Evolutionary conservation across 805 yeast genomes (phyloP), one percentile per base, ranked within the genome.

Genomic region (Candida ficus): DNA sequence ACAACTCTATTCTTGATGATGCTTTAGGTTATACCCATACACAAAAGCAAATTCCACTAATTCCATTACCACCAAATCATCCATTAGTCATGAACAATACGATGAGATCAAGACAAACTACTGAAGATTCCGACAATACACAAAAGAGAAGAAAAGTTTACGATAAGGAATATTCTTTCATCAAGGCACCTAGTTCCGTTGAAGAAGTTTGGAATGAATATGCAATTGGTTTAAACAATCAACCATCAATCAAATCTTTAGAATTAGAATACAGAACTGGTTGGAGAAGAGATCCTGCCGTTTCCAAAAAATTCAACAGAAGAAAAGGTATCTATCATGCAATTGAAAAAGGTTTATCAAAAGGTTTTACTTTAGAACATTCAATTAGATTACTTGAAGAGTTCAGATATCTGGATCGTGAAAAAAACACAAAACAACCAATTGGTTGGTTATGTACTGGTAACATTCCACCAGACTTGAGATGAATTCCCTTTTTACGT

Each of bases 161-260:
- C 39, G 54, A 54, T 17, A 62, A 61, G 18, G 56, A 53, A 13
- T 67, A 66, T 42, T 58, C 63, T 16, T 67, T 68, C 46, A 51
- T 66, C 29, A 66, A 64, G 44, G 69, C 71, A 0, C 72, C 73
- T 13, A 65, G 63, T n/a, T 57, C 73, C 3, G 72, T 75, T 1
- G 52, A 63, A 29, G 80, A 75, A 45, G 69, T 76, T 16, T 76
- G 82, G 82, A 64, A 67, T 46, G 82, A 76, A 53, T 76, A 75
- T 44, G 67, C 73, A 5, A 67, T 68, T 39, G 80, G 81, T 0
- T 45, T 71, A 6, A 64, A 70, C 39, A 74, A 68, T 3, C 76
- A 75, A 48, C 79, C 79, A 0, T 72, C 80, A 4, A 64, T 76
- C 29, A 68, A 67, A 44, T 60, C 68, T 11, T 57, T 76, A 55